A percentile compares a stretch with the other conserved stretches of the same genome.
phyloP scores from a whole-genome alignment of 768 basidiomycete species.

The Tricholoma sp. region DNA sequence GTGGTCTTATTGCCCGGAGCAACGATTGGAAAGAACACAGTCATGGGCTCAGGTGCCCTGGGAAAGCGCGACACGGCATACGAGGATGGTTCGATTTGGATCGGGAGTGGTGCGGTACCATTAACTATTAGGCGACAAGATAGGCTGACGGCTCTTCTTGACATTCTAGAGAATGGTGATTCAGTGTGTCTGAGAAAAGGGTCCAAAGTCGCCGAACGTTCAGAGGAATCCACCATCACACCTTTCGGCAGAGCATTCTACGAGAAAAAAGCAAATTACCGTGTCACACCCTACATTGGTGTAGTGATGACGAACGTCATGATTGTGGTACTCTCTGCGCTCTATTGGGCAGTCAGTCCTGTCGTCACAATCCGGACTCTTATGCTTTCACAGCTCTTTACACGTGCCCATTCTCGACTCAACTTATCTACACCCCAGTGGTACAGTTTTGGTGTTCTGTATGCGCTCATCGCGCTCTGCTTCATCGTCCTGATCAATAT shows the following conservation, averaged over 20 bases:
- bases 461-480: conserved; percentile 31
- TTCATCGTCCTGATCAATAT: conserved; percentile 34
- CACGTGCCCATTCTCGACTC: conserved; percentile 18
- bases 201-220: conserved; percentile 13
- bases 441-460: conserved; percentile 36
- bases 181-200: conserved; percentile 30
- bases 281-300: conserved; percentile 33
- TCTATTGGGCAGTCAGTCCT: conserved; percentile 37
- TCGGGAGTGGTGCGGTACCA: conserved; percentile 33
- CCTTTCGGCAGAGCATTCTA: conserved; percentile 43
- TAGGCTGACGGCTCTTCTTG: not conserved
- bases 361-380: conserved; percentile 33
- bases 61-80: conserved; percentile 35
- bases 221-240: conserved; percentile 20
- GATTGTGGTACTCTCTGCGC: conserved; percentile 30
- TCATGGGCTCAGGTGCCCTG: conserved; percentile 47
- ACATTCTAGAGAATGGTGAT: conserved; percentile 29
- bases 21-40: conserved; percentile 31
- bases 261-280: conserved; percentile 32
- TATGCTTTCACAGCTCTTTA: conserved; percentile 11
- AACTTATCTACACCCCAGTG: conserved; percentile 30
- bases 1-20: conserved; percentile 41
- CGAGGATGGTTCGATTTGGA: conserved; percentile 41
- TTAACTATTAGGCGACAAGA: not conserved
- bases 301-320: conserved; percentile 32